Evolutionary conservation across 805 yeast genomes (phyloP), one percentile per base, ranked within the genome.

Genomic region (Sugiyamaella mastotermitis): DNA sequence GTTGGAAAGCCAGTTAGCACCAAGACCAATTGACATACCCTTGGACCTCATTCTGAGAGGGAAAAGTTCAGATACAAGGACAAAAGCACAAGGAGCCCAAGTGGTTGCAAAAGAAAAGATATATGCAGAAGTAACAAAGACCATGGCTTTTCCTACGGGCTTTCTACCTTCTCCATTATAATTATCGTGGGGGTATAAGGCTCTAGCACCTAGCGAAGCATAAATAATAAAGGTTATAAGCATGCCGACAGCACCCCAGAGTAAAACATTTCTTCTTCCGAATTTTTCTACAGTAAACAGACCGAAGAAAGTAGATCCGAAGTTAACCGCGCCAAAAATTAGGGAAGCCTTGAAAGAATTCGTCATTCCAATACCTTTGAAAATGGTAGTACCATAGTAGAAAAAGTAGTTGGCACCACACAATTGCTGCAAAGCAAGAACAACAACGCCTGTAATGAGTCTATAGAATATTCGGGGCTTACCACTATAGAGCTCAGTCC

Each of bases 51-150:
- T 67, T 42, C 73, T 66, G 45, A 74, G 61, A 28, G 76, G 76
- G 55, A 73, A 79, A 13, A 74, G 71, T 53, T 78, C 85, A 3
- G 84, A 69, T 2, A 83, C 83, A 40, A 75, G 57, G 23, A 78
- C 83, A 81, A 82, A 79, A 1, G 84, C 77, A 52, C 78, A 66
- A 44, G 78, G 75, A 25, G 76, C 77, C 79, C 79, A 74, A 10
- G 78, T 70, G 22, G 71, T 57, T n/a, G 77, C 73, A 48, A 72
- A 74, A 47, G 62, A 63, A 53, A 66, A 60, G 28, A 74, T 67
- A 60, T 62, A 74, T 32, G 72, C 56, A 52, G 76, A 71, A n/a
- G 78, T 64, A 51, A 72, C 64, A 43, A 69, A 64, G 47, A 74
- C 72, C 76, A 75, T 69, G n/a, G 70, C 69, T 37, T 64, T 56